A percentile compares a stretch with the other conserved stretches of the same genome.
phyloP scores from a whole-genome alignment of 225 moss, liverwort and hornwort genomes.

The Physcomitrellopsis africana region DNA sequence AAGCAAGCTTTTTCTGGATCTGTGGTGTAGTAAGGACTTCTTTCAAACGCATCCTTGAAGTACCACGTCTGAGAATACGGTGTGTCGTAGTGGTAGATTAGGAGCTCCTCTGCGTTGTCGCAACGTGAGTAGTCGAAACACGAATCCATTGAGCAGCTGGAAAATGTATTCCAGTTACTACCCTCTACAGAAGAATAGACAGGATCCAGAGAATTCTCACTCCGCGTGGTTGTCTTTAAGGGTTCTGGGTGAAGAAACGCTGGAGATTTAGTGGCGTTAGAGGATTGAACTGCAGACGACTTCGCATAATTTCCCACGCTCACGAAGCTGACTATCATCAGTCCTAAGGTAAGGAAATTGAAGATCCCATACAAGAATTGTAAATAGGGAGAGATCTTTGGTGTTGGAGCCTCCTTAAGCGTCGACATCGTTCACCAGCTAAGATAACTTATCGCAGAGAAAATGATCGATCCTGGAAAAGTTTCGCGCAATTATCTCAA shows the following conservation, averaged over 20 bases:
- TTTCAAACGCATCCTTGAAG: constrained; percentile 14
- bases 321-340: neutral
- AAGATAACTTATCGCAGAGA: no score
- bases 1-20: constrained; percentile 24
- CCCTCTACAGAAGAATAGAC: neutral
- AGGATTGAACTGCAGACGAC: neutral
- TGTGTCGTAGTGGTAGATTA: constrained; percentile 14
- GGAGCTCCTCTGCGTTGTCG: constrained; percentile 22
- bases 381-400: neutral
- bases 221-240: no score
- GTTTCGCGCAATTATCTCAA: no score
- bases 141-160: constrained; percentile 21
- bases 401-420: constrained; percentile 1
- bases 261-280: no score
- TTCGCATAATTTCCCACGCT: neutral
- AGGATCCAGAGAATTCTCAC: no score
- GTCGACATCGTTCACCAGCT: constrained; percentile 7
- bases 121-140: constrained; percentile 21
- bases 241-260: no score
- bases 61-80: neutral
- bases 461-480: no score
- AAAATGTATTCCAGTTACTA: neutral
- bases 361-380: constrained; percentile 17
- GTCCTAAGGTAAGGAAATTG: constrained; percentile 7
- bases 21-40: constrained; percentile 12